Conservation (phyloP, 106 monocot genomes). For the Phalaenopsis aphrodite region DNA sequence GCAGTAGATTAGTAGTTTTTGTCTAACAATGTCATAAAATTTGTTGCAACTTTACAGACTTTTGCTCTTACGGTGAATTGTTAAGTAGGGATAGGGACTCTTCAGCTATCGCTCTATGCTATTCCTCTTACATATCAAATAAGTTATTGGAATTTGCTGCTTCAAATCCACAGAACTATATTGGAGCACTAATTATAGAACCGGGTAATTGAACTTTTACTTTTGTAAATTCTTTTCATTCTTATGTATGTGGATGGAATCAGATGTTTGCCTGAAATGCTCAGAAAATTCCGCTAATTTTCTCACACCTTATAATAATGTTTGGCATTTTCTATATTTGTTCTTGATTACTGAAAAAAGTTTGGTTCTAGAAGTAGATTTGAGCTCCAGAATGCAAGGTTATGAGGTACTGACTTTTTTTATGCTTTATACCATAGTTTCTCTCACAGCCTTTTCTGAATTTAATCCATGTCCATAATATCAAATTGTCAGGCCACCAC, state of each 20-base stretch:
- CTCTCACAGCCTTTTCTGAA: background rate
- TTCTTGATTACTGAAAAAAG: background rate
- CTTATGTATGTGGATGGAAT: background rate
- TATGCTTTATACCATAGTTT: background rate
- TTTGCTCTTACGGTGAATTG: constrained; percentile 47
- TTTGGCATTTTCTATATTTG: background rate
- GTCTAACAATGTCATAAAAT: constrained; percentile 1
- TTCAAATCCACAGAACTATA: constrained; percentile 15
- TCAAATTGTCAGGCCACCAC: background rate
- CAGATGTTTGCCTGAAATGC: background rate
- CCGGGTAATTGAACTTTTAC: constrained; percentile 51
- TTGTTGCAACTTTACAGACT: constrained; percentile 37
- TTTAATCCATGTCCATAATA: background rate
- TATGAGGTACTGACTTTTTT: background rate
- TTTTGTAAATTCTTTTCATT: constrained; percentile 3
- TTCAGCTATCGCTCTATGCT: constrained; percentile 44
- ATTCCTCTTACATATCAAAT: constrained; percentile 63
- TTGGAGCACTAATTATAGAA: constrained; percentile 89
- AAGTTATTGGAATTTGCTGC: constrained; percentile 43
- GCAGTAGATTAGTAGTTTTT: background rate
- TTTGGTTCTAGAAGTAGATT: background rate
- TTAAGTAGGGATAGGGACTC: constrained; percentile 62
- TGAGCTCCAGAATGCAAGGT: background rate
- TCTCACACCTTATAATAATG: background rate
- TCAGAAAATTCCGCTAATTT: background rate